Conservation (phyloP, 2,329 filamentous ascomycete genomes). For the Hymenoscyphus fructigenus region DNA sequence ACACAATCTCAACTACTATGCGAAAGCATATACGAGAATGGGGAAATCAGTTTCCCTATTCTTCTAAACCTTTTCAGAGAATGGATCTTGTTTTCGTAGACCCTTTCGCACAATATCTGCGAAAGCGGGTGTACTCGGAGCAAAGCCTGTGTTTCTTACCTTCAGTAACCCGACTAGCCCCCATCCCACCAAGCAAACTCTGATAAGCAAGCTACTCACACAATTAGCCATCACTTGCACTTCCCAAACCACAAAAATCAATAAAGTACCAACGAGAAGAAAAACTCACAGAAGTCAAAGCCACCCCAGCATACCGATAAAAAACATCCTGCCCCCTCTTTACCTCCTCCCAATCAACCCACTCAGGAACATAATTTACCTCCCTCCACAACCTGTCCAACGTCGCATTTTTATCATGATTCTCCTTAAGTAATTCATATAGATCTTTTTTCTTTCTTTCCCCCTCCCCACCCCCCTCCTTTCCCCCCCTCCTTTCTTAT, state of each 20-base stretch:
- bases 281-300: slow-evolving; percentile 54
- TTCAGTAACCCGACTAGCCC: slow-evolving; percentile 70
- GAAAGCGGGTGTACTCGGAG: no score
- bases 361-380: slow-evolving; percentile 65
- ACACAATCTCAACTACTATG: no score
- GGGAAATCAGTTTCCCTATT: no score
- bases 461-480: slow-evolving; percentile 29
- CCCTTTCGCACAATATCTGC: no score
- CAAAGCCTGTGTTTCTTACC: no score
- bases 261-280: not conserved
- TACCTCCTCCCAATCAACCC: slow-evolving; percentile 79
- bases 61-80: no score
- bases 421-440: slow-evolving; percentile 59
- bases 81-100: no score
- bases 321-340: slow-evolving; percentile 73
- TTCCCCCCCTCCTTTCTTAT: slow-evolving; percentile 3
- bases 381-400: slow-evolving; percentile 61
- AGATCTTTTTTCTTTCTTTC: slow-evolving; percentile 49
- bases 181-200: slow-evolving; percentile 69
- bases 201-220: slow-evolving; percentile 48
- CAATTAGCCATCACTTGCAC: slow-evolving; percentile 1
- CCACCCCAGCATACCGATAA: slow-evolving; percentile 70
- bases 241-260: not conserved
- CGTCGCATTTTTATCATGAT: slow-evolving; percentile 56
- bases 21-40: no score